These are phyloP conservation scores for Kodamaea sp. DNA, from an alignment of 1,139 yeast species.

Conservation along the genomic window DNA sequence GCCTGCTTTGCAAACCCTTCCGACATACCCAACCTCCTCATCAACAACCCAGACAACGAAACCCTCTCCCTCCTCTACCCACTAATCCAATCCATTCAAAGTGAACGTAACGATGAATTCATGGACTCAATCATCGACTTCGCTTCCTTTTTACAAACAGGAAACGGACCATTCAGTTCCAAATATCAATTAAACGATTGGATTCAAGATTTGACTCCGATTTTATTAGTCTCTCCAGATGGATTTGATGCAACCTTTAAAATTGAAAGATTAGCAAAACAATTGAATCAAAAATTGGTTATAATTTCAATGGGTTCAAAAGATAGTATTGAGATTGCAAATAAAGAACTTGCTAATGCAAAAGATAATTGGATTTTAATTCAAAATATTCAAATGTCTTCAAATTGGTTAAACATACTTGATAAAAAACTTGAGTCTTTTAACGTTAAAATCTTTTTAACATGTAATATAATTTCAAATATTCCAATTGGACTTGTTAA, in stretches of 20 bases:
- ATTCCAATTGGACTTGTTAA: constrained; percentile 57
- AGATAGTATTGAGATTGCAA: constrained; percentile 62
- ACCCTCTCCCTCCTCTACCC: constrained; percentile 14
- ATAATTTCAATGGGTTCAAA: constrained; percentile 72
- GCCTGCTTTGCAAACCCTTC: constrained; percentile 11
- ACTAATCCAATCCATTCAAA: constrained; percentile 13
- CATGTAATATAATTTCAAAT: constrained; percentile 48
- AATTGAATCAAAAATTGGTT: constrained; percentile 22
- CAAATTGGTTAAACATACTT: constrained; percentile 55
- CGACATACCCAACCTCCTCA: constrained; percentile 3
- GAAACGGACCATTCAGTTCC: constrained; percentile 23
- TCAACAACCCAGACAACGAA: constrained; percentile 19
- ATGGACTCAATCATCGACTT: constrained; percentile 15
- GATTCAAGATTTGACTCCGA: constrained; percentile 25
- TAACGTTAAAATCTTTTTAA: constrained; percentile 53
- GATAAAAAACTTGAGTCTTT: constrained; percentile 41
- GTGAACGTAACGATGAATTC: constrained; percentile 13
- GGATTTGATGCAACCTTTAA: constrained; percentile 67
- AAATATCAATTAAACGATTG: constrained; percentile 26
- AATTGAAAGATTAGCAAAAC: constrained; percentile 44
- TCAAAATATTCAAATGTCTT: constrained; percentile 76
- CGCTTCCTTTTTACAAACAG: constrained; percentile 21
- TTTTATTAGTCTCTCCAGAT: constrained; percentile 56
- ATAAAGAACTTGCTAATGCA: constrained; percentile 47
- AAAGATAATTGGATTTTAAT: constrained; percentile 66